A percentile compares a stretch with the other conserved stretches of the same genome.
phyloP scores from a whole-genome alignment of 2,329 filamentous ascomycete genomes.

The Macrophomina phaseolina region DNA sequence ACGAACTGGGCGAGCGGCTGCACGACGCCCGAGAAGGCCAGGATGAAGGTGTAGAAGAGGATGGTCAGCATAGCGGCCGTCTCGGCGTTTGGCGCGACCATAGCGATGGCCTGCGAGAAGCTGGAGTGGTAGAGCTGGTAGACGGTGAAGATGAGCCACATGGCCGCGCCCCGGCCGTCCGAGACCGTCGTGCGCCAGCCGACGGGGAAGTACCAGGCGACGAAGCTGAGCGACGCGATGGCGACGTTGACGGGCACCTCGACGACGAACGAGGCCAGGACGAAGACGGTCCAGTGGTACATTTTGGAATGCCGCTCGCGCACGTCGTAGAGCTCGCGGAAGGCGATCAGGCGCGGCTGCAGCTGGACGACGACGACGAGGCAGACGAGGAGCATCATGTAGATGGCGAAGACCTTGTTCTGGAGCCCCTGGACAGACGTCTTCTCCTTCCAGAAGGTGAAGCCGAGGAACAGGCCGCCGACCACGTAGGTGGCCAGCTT shows the following conservation, averaged over 20 bases:
- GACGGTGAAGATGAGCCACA: conserved; percentile 62
- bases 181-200: conserved; percentile 17
- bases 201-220: conserved; percentile 69
- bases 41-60: conserved; percentile 60
- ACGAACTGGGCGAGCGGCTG: conserved; percentile 64
- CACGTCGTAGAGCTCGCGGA: conserved; percentile 64
- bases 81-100: conserved; percentile 71
- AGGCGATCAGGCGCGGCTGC: conserved; percentile 64
- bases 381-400: conserved; percentile 54
- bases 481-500: conserved; percentile 38
- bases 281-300: conserved; percentile 77
- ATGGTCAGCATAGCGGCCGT: conserved; percentile 71
- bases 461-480: conserved; percentile 43
- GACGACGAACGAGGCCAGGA: conserved; percentile 72
- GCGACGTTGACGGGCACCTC: conserved; percentile 72
- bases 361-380: conserved; percentile 61
- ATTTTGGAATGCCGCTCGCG: conserved; percentile 69
- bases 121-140: conserved; percentile 55
- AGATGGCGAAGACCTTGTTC: conserved; percentile 56
- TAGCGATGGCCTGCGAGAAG: conserved; percentile 74
- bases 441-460: conserved; percentile 50
- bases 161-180: not conserved
- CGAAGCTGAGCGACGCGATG: conserved; percentile 67
- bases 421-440: conserved; percentile 50
- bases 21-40: conserved; percentile 69